Percentiles rank a stretch among this genome's conserved stretches.
phyloP scores from a whole-genome alignment of 495 filamentous ascomycete genomes.

The Xylaria flabelliformis region DNA sequence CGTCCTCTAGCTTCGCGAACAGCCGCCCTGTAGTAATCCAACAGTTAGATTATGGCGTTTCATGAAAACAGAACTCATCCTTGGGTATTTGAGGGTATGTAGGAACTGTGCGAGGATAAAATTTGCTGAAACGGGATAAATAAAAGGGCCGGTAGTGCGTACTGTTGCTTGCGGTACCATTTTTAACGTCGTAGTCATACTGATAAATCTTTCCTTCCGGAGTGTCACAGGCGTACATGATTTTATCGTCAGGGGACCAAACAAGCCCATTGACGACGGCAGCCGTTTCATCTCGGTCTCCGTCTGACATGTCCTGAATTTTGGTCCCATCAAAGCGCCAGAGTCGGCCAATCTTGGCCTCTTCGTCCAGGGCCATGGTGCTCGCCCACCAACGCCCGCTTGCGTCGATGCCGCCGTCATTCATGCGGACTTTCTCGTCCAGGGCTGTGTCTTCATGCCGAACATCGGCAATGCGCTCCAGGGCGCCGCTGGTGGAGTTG shows the following conservation, averaged over 20 bases:
- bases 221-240: constrained; percentile 37
- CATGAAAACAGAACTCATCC: background rate
- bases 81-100: background rate
- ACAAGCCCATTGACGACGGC: constrained; percentile 38
- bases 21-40: constrained; percentile 9
- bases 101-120: background rate
- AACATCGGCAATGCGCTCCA: constrained; percentile 33
- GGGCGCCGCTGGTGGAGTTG: constrained; percentile 33
- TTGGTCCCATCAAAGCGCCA: constrained; percentile 29
- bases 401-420: constrained; percentile 36
- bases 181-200: constrained; percentile 37
- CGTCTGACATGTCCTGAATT: constrained; percentile 30
- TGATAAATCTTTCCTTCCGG: constrained; percentile 33
- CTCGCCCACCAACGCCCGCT: constrained; percentile 38
- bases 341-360: constrained; percentile 8
- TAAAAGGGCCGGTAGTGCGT: background rate
- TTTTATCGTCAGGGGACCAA: constrained; percentile 32
- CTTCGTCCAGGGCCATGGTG: constrained; percentile 34
- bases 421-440: constrained; percentile 36
- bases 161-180: constrained; percentile 30
- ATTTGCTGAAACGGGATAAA: background rate
- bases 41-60: background rate
- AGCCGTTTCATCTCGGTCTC: constrained; percentile 31
- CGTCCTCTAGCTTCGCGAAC: constrained; percentile 35
- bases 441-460: constrained; percentile 33